Base-by-base conservation (phyloP, 2,329 filamentous ascomycete genomes). In the Pseudogymnoascus verrucosus region DNA sequence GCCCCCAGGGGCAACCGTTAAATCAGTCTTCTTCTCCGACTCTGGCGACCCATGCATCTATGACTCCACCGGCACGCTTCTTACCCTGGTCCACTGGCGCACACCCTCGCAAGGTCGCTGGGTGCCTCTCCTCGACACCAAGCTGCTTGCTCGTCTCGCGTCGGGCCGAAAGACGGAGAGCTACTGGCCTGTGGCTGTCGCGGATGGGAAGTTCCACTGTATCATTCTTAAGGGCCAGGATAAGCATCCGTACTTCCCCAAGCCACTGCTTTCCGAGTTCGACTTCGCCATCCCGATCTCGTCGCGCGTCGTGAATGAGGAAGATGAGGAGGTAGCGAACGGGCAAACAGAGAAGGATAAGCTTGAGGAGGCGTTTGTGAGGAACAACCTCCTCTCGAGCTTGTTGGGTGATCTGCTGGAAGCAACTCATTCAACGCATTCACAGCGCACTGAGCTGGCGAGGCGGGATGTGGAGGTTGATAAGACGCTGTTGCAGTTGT, bases 181-280 rank as follows among this genome's bases (percentile, higher is more conserved):
- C 0, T 99, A 99, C 79, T 99, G 93, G 84, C 95, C 95, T 1
- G 91, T 99, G 34, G 95, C 95, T 0, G 93, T 98, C 1, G 91
- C 93, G 2, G 87, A 93, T 70, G 84, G 89, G 71, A 93, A 89
- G 72, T 99, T 99, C 76, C 93, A 98, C 80, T 99, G 96, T 78
- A 97, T 99, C 77, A 98, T 99, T 70, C 87, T 99, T 72, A 99
- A 99, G 78, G 95, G 95, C 67, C 90, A 89, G 37, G 95, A 99
- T 73, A 85, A 89, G 72, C 91, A 97, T 72, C 93, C 93, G 0
- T 97, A 95, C 78, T 98, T 93, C 77, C 95, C 91, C 10, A 87
- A 90, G 8, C 93, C 91, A 1, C 79, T 97, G 39, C 87, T 99
- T 37, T 93, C 89, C 44, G 95, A 99, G 74, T 99, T 99, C 72